Percentiles rank a stretch among this genome's conserved stretches.
These are phyloP conservation scores for Quercus cerris DNA, from an alignment of 306 rosid genomes.

Conservation along the genomic window DNA sequence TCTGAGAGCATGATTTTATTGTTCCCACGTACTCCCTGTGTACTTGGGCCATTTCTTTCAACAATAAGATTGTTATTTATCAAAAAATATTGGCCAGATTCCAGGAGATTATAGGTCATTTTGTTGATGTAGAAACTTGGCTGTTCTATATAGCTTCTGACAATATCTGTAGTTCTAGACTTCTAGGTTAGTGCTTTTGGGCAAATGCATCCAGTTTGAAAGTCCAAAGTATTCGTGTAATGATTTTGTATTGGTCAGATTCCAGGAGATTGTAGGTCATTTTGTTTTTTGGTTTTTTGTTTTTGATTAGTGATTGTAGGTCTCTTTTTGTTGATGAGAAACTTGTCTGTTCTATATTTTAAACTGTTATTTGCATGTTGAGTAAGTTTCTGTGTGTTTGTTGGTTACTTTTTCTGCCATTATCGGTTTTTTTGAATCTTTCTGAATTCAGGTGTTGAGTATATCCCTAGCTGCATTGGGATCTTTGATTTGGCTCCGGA, in stretches of 20 bases:
- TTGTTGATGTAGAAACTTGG: background rate
- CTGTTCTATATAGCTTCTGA: background rate
- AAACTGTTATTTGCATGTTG: background rate
- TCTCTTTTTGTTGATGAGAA: background rate
- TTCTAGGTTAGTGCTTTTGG: too few species aligned
- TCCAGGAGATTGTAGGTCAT: too few species aligned
- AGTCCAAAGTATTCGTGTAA: too few species aligned
- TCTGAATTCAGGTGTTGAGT: conserved; percentile 68
- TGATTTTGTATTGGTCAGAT: too few species aligned
- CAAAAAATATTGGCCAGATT: background rate
- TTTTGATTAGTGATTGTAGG: too few species aligned
- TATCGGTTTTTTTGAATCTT: background rate
- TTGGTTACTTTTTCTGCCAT: background rate
- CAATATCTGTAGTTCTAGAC: too few species aligned
- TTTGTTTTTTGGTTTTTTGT: too few species aligned
- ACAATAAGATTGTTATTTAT: too few species aligned
- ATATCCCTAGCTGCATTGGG: conserved; percentile 96
- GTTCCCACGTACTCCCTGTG: too few species aligned
- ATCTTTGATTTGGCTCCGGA: conserved; percentile 96
- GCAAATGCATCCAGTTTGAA: too few species aligned
- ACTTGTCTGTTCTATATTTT: background rate
- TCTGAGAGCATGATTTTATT: too few species aligned
- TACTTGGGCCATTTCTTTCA: too few species aligned
- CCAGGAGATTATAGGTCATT: conserved; percentile 7
- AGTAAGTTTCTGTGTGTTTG: conserved; percentile 7